Conservation (phyloP, 495 filamentous ascomycete species). For the Aspergillus saccharolyticus region DNA sequence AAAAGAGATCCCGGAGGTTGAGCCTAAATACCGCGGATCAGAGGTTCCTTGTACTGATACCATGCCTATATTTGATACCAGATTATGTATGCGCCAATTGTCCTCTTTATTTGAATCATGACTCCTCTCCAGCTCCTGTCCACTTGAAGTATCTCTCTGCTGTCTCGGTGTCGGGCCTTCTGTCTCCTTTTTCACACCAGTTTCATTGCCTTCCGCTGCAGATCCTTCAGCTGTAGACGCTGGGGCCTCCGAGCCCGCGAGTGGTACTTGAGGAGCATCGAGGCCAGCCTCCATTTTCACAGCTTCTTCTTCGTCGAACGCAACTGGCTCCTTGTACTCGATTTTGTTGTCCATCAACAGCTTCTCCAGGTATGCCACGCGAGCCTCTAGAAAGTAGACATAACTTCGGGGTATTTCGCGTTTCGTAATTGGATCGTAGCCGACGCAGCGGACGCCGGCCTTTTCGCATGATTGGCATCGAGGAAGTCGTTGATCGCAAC, state of each 20-base stretch:
- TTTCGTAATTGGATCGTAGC: slow-evolving; percentile 94
- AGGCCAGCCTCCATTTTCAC: slow-evolving; percentile 33
- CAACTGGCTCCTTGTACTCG: slow-evolving; percentile 64
- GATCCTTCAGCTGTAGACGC: slow-evolving; percentile 15
- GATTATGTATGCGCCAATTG: slow-evolving; percentile 59
- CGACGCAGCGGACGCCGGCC: slow-evolving; percentile 80
- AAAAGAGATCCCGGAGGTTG: slow-evolving; percentile 89
- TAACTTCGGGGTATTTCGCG: slow-evolving; percentile 91
- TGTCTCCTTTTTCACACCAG: slow-evolving; percentile 26
- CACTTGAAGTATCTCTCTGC: slow-evolving; percentile 35
- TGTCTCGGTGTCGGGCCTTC: slow-evolving; percentile 15
- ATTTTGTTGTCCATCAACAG: slow-evolving; percentile 66
- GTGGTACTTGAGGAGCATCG: slow-evolving; percentile 23
- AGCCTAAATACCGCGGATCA: slow-evolving; percentile 75
- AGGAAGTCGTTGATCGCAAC: slow-evolving; percentile 88
- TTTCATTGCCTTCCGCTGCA: slow-evolving; percentile 16
- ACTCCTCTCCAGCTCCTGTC: slow-evolving; percentile 19
- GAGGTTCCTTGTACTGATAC: slow-evolving; percentile 71
- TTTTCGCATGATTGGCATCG: slow-evolving; percentile 89
- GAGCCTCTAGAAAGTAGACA: slow-evolving; percentile 87
- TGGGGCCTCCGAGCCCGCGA: slow-evolving; percentile 10
- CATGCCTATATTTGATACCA: slow-evolving; percentile 73
- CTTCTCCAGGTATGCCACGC: slow-evolving; percentile 78
- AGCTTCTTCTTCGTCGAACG: slow-evolving; percentile 63
- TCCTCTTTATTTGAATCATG: slow-evolving; percentile 45